These are phyloP conservation scores for Cyathus striatus DNA, from an alignment of 768 basidiomycete genomes.

Conservation along the genomic window DNA sequence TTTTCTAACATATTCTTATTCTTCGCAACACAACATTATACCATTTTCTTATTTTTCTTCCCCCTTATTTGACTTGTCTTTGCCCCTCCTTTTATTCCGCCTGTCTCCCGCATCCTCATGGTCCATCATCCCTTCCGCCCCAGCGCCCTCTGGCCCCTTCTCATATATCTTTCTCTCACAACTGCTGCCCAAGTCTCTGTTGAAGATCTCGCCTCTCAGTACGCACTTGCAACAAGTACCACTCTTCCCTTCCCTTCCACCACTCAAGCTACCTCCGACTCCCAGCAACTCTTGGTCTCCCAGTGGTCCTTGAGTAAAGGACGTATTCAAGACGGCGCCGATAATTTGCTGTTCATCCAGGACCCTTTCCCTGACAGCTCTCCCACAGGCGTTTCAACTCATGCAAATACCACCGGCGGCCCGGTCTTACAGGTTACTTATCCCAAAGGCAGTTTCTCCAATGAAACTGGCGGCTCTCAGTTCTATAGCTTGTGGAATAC, in stretches of 20 bases:
- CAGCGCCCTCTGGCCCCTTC: too few species aligned
- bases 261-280: constrained; percentile 44
- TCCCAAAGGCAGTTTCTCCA: constrained; percentile 53
- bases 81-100: background rate
- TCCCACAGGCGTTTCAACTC: constrained; percentile 20
- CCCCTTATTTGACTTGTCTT: background rate
- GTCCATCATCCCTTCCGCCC: too few species aligned
- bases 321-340: constrained; percentile 50
- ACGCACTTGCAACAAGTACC: constrained; percentile 56
- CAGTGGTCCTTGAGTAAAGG: constrained; percentile 61
- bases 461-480: constrained; percentile 60
- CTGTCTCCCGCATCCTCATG: constrained; percentile 2
- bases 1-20: background rate
- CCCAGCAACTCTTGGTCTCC: constrained; percentile 45
- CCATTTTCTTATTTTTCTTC: background rate
- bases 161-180: too few species aligned
- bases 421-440: constrained; percentile 62
- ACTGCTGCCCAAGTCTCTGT: constrained; percentile 23
- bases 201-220: constrained; percentile 41
- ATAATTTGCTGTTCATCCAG: constrained; percentile 54
- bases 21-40: background rate
- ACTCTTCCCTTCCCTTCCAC: constrained; percentile 60
- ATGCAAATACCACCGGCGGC: constrained; percentile 21
- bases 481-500: constrained; percentile 67
- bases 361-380: constrained; percentile 61